Evolutionary conservation across 1,139 yeast genomes (phyloP).

Genomic region (Yamadazyma aaseri): DNA sequence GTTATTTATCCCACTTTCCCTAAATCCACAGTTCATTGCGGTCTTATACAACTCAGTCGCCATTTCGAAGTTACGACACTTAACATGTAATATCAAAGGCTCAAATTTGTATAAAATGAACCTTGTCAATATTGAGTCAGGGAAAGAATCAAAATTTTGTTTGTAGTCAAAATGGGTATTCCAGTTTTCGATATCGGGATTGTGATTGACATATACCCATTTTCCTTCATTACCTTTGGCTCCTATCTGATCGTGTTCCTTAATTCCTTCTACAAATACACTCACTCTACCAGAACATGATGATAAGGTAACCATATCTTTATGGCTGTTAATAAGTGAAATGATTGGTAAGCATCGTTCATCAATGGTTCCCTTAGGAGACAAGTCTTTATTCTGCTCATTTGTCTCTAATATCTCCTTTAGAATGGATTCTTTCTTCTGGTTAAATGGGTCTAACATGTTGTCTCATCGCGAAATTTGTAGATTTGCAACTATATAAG

Average conservation of each 20-base stretch:
- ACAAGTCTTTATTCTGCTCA: conserved; percentile 56
- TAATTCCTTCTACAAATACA: conserved; percentile 70
- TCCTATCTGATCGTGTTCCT: conserved; percentile 50
- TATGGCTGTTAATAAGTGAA: conserved; percentile 57
- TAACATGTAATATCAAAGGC: conserved; percentile 80
- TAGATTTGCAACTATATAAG: not conserved
- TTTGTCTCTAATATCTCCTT: conserved; percentile 48
- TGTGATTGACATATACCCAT: conserved; percentile 84
- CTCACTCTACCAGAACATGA: conserved; percentile 88
- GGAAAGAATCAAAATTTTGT: conserved; percentile 13
- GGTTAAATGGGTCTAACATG: conserved; percentile 60
- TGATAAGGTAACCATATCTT: conserved; percentile 79
- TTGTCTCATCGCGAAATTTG: conserved; percentile 7
- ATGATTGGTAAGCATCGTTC: conserved; percentile 70
- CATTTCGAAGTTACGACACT: conserved; percentile 58
- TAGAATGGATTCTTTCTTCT: conserved; percentile 63
- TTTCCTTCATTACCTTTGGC: conserved; percentile 85
- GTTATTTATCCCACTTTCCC: conserved; percentile 84
- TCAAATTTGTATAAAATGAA: conserved; percentile 75
- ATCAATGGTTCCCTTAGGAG: conserved; percentile 86
- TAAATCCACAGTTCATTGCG: conserved; percentile 82
- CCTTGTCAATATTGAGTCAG: conserved; percentile 32
- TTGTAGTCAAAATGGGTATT: conserved; percentile 31
- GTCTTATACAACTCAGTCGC: conserved; percentile 65
- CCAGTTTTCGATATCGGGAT: conserved; percentile 56